A percentile compares a stretch with the other conserved stretches of the same genome.
phyloP scores from a whole-genome alignment of 305 asterid genomes.

The Andrographis paniculata region DNA sequence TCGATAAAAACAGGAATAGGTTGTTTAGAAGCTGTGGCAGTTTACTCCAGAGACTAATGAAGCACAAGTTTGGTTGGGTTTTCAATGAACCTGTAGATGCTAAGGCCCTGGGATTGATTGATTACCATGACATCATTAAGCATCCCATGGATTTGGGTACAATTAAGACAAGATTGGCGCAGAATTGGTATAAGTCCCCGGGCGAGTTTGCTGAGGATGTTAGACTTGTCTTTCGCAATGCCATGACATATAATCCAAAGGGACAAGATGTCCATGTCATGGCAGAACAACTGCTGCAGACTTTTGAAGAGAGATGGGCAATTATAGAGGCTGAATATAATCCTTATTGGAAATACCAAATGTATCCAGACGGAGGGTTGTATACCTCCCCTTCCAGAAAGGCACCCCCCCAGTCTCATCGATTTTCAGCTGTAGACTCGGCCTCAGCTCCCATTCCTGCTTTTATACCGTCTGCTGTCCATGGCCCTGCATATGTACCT shows the following conservation, averaged over 20 bases:
- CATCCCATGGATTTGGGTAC: slow-evolving; percentile 58
- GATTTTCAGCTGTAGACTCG: slow-evolving; percentile 5
- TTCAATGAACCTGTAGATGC: slow-evolving; percentile 47
- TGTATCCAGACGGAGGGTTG: slow-evolving; percentile 27
- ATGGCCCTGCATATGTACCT: background rate
- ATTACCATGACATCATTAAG: slow-evolving; percentile 44
- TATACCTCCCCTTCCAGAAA: slow-evolving; percentile 34
- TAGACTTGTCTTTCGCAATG: slow-evolving; percentile 50
- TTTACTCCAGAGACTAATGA: slow-evolving; percentile 49
- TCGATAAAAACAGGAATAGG: slow-evolving; percentile 24
- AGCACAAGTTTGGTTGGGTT: slow-evolving; percentile 57
- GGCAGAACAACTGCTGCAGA: slow-evolving; percentile 39
- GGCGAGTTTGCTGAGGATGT: slow-evolving; percentile 51
- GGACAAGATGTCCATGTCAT: slow-evolving; percentile 55
- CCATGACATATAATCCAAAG: slow-evolving; percentile 54
- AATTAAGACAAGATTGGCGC: slow-evolving; percentile 31
- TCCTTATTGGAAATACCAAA: slow-evolving; percentile 32
- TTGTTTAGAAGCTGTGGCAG: slow-evolving; percentile 30
- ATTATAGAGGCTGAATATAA: slow-evolving; percentile 38
- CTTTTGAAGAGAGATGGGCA: slow-evolving; percentile 52
- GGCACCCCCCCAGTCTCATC: slow-evolving; percentile 22
- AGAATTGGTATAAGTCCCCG: slow-evolving; percentile 39
- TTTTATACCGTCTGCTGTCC: background rate
- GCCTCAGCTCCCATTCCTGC: slow-evolving; percentile 18
- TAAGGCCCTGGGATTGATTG: slow-evolving; percentile 32